These are phyloP conservation scores for Fusarium napiforme DNA, from an alignment of 2,329 filamentous ascomycete species.

Conservation along the genomic window DNA sequence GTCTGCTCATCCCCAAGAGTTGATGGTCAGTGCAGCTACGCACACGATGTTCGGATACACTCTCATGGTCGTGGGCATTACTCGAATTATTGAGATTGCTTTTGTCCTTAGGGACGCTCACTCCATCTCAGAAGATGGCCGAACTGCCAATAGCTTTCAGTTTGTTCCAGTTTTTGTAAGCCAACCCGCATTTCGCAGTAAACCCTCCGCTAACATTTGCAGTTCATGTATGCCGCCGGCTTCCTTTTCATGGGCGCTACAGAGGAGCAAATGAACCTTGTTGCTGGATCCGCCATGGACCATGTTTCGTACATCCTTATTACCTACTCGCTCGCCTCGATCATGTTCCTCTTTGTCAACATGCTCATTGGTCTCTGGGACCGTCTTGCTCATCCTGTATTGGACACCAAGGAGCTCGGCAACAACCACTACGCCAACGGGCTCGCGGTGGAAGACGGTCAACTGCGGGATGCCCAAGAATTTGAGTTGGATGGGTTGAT, in stretches of 20 bases:
- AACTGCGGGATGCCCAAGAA: conserved; percentile 84
- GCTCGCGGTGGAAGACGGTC: conserved; percentile 59
- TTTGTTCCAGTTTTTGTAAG: conserved; percentile 67
- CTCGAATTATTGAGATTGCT: conserved; percentile 88
- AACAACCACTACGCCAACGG: conserved; percentile 52
- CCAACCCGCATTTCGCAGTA: conserved; percentile 45
- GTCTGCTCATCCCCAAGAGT: conserved; percentile 87
- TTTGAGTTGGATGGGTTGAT: conserved; percentile 93
- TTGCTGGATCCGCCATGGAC: conserved; percentile 79
- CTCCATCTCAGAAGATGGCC: conserved; percentile 72
- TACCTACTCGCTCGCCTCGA: conserved; percentile 87
- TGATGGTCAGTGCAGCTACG: conserved; percentile 86
- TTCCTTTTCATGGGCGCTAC: conserved; percentile 98
- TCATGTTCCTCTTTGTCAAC: conserved; percentile 91
- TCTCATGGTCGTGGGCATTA: conserved; percentile 87
- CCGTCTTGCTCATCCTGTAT: conserved; percentile 58
- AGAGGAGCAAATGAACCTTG: conserved; percentile 90
- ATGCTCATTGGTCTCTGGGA: conserved; percentile 89
- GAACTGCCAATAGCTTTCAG: conserved; percentile 72
- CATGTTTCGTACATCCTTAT: conserved; percentile 94
- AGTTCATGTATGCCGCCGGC: conserved; percentile 91
- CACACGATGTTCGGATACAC: conserved; percentile 94
- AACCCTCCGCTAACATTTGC: conserved; percentile 15
- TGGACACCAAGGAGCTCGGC: conserved; percentile 50
- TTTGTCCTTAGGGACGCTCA: conserved; percentile 83